Evolutionary conservation across 179 eudicot species (phyloP).

Genomic region (Carnegiea gigantea): DNA sequence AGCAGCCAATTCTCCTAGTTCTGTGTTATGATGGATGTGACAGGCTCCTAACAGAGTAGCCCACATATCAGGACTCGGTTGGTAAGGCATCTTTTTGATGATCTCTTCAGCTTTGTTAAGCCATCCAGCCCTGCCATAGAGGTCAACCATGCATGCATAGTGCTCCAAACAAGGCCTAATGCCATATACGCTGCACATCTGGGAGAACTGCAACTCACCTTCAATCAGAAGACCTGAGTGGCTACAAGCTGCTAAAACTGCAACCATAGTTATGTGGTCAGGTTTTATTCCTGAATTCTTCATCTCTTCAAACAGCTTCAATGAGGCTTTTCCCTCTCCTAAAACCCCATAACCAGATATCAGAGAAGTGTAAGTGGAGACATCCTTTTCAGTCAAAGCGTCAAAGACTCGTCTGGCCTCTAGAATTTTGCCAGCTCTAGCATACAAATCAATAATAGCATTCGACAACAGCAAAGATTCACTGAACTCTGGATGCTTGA

Average conservation of each 20-base stretch:
- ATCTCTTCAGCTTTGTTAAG: conserved; percentile 58
- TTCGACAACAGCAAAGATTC: conserved; percentile 62
- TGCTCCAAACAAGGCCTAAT: conserved; percentile 73
- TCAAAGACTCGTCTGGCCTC: conserved; percentile 64
- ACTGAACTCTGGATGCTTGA: conserved; percentile 44
- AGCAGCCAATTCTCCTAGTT: conserved; percentile 76
- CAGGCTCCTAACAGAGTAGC: conserved; percentile 82
- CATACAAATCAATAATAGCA: conserved; percentile 79
- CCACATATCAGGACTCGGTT: conserved; percentile 83
- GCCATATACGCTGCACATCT: conserved; percentile 56
- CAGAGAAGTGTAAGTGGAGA: conserved; percentile 78
- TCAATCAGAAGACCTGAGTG: conserved; percentile 75
- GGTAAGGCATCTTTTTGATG: conserved; percentile 61
- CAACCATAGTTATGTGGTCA: conserved; percentile 78
- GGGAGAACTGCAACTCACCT: conserved; percentile 61
- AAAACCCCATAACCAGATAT: conserved; percentile 77
- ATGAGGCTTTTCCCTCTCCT: conserved; percentile 67
- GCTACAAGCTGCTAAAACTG: conserved; percentile 85
- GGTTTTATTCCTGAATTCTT: conserved; percentile 54
- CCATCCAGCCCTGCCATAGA: conserved; percentile 85
- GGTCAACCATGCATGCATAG: conserved; percentile 89
- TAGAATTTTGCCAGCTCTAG: conserved; percentile 70
- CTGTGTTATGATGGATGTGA: conserved; percentile 53
- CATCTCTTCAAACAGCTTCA: conserved; percentile 79
- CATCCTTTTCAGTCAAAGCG: conserved; percentile 50